Evolutionary conservation across 73 alveolate species (phyloP).

Genomic region (Blepharisma stoltei): DNA sequence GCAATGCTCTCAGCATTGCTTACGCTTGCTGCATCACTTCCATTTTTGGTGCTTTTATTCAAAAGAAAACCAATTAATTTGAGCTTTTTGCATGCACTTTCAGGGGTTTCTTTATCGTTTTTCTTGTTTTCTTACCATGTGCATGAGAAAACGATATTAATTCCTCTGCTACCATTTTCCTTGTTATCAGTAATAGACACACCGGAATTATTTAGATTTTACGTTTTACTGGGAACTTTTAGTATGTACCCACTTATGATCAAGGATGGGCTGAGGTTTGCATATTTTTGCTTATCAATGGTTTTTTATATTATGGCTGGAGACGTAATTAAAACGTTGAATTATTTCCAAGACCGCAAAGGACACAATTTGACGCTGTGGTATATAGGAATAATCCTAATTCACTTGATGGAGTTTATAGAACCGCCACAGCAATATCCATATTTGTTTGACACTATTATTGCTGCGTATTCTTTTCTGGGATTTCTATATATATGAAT

Average conservation of each 20-base stretch:
- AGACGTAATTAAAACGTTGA: not conserved
- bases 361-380: not conserved
- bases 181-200: not conserved
- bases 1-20: constrained; percentile 3
- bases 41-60: not conserved
- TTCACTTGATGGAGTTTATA: not conserved
- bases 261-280: not conserved
- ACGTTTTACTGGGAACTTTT: not conserved
- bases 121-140: not conserved
- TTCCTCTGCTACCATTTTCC: not conserved
- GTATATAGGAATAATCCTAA: not conserved
- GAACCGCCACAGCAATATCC: constrained; percentile 13
- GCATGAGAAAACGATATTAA: not conserved
- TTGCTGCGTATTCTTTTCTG: constrained; percentile 3
- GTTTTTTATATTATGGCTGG: not conserved
- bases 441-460: not conserved
- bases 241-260: not conserved
- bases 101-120: not conserved
- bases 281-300: not conserved
- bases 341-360: not conserved
- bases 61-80: not conserved
- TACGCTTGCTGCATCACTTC: constrained; percentile 20
- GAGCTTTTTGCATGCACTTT: not conserved
- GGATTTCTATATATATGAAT: not conserved
- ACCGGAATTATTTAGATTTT: not conserved